A percentile compares a stretch with the other conserved stretches of the same genome.
These are phyloP conservation scores for Mrakia gelida DNA, from an alignment of 768 basidiomycete genomes.

Conservation along the genomic window DNA sequence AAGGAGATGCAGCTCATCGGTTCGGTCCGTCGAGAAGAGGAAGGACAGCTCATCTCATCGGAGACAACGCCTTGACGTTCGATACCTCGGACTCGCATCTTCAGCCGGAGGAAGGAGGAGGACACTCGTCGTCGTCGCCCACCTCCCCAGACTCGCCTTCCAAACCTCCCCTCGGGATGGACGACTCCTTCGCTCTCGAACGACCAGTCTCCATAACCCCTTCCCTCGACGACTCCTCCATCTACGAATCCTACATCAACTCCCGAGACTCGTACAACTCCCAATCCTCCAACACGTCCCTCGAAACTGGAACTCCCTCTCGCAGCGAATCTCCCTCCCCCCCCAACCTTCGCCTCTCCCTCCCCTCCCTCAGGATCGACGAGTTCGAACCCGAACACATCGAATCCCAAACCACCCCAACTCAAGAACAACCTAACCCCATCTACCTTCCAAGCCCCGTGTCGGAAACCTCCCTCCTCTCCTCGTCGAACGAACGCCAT, in stretches of 20 bases:
- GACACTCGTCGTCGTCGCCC: neutral
- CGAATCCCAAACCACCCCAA: slow-evolving; percentile 25
- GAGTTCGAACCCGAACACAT: slow-evolving; percentile 19
- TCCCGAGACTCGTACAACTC: slow-evolving; percentile 20
- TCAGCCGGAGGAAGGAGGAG: neutral
- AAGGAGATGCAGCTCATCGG: slow-evolving; percentile 78
- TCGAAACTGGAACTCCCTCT: neutral
- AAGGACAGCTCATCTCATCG: slow-evolving; percentile 34
- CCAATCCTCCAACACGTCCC: slow-evolving; percentile 12
- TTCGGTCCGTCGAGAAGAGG: slow-evolving; percentile 58
- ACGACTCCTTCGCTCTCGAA: slow-evolving; percentile 25
- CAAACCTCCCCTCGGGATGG: neutral
- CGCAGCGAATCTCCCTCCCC: slow-evolving; percentile 28
- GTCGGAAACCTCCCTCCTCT: slow-evolving; percentile 9
- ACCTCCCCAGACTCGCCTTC: neutral
- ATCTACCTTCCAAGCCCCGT: neutral
- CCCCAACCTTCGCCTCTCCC: slow-evolving; percentile 20
- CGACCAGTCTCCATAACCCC: slow-evolving; percentile 57
- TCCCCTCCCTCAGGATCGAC: slow-evolving; percentile 25
- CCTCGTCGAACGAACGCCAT: slow-evolving; percentile 18
- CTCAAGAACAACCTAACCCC: slow-evolving; percentile 18
- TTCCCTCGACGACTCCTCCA: slow-evolving; percentile 73
- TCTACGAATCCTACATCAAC: slow-evolving; percentile 69
- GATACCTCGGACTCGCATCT: neutral
- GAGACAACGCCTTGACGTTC: slow-evolving; percentile 23